phyloP scores from a whole-genome alignment of 192 early-diverging fungal genomes.

The Backusella luteola region DNA sequence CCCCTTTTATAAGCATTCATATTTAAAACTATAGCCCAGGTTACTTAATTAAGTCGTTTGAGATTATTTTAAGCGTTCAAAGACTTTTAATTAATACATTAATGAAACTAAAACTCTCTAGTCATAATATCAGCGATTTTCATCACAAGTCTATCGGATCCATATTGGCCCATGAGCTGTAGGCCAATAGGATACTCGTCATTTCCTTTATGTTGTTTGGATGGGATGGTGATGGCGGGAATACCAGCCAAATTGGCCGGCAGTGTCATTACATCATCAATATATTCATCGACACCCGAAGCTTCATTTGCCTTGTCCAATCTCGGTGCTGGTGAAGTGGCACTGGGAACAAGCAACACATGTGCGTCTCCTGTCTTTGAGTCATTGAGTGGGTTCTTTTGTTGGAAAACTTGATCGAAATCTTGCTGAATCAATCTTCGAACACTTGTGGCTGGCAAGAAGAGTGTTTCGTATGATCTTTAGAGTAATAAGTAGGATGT shows the following conservation, averaged over 20 bases:
- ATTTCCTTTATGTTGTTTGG: constrained; percentile 11
- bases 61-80: too few relatives aligned
- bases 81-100: too few relatives aligned
- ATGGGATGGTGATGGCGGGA: constrained; percentile 70
- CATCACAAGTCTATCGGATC: constrained; percentile 68
- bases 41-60: too few relatives aligned
- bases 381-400: constrained; percentile 55
- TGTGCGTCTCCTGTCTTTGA: constrained; percentile 34
- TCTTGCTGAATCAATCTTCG: constrained; percentile 76
- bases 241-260: constrained; percentile 85
- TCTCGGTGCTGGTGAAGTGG: constrained; percentile 70
- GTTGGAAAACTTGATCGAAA: constrained; percentile 72
- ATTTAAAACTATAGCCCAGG: background rate
- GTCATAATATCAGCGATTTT: constrained; percentile 15
- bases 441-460: constrained; percentile 78
- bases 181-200: constrained; percentile 73
- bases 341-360: constrained; percentile 77
- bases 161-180: constrained; percentile 86
- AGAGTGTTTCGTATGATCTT: constrained; percentile 70
- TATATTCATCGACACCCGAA: constrained; percentile 57
- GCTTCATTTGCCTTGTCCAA: constrained; percentile 15
- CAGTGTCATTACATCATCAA: constrained; percentile 89
- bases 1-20: background rate
- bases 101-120: background rate
- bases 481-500: background rate